Evolutionary conservation across 257 asterid species (phyloP).

Genomic region (Salvia rosmarinus): DNA sequence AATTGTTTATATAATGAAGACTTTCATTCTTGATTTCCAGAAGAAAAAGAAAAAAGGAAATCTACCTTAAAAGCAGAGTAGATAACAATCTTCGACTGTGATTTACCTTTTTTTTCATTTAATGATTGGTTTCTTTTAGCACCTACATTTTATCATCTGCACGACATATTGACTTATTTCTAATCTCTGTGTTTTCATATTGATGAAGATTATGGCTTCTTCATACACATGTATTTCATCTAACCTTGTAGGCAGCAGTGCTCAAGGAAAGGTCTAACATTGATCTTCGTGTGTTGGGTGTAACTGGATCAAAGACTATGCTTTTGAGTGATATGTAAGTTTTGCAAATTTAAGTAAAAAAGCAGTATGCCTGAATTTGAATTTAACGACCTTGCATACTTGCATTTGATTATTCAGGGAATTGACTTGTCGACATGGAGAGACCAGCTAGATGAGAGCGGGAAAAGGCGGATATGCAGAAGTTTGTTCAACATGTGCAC

Average conservation of each 20-base stretch:
- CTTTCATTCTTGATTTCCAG: background rate
- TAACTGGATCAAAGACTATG: constrained; percentile 80
- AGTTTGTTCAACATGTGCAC: constrained; percentile 88
- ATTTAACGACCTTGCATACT: background rate
- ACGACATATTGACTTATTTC: background rate
- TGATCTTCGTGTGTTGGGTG: constrained; percentile 94
- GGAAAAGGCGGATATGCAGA: constrained; percentile 86
- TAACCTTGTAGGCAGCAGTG: constrained; percentile 68
- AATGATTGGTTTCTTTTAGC: background rate
- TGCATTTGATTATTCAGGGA: constrained; percentile 55
- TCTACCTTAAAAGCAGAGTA: constrained; percentile 7
- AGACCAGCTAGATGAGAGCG: constrained; percentile 59
- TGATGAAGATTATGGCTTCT: constrained; percentile 16
- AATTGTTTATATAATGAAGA: background rate
- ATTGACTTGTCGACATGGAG: constrained; percentile 88
- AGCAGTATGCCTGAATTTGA: background rate
- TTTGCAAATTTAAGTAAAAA: constrained; percentile 22
- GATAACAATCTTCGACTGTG: constrained; percentile 10
- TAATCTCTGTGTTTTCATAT: constrained; percentile 1
- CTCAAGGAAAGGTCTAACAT: constrained; percentile 96
- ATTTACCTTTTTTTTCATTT: constrained; percentile 22
- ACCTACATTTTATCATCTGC: background rate
- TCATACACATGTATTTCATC: constrained; percentile 24
- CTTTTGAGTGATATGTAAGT: constrained; percentile 81
- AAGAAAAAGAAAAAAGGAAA: no score